Conservation (phyloP, 176 grass and related monocot species). For the Oryza nivara region DNA sequence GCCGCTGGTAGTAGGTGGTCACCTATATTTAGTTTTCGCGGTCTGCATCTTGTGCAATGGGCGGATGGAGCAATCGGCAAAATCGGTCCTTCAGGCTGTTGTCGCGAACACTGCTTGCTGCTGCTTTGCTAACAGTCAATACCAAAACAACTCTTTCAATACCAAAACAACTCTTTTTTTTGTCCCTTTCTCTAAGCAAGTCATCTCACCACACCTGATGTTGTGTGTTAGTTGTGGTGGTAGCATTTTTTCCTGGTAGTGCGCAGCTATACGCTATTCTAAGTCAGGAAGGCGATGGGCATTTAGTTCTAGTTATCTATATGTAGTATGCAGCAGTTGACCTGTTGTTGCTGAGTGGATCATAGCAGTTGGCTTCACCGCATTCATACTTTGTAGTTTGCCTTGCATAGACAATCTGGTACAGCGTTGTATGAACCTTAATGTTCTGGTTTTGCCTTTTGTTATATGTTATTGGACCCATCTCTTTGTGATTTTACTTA, state of each 20-base stretch:
- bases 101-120: neutral
- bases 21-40: constrained; percentile 8
- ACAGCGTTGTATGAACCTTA: neutral
- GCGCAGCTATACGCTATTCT: neutral
- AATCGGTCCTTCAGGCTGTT: constrained; percentile 12
- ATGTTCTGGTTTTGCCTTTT: neutral
- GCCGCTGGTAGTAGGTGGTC: constrained; percentile 34
- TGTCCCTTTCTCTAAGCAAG: neutral
- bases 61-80: neutral
- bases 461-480: neutral
- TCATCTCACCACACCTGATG: neutral
- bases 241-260: neutral
- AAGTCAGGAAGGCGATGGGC: neutral
- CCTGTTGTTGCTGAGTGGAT: neutral
- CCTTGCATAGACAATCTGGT: neutral
- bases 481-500: neutral
- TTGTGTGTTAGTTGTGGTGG: neutral
- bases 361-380: neutral
- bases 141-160: neutral
- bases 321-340: neutral
- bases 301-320: neutral
- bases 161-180: constrained; percentile 3
- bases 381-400: neutral
- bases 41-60: constrained; percentile 3
- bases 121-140: neutral